Evolutionary conservation across 305 asterid species (phyloP), one percentile per base, ranked within the genome.

Genomic region (Monarda citriodora): DNA sequence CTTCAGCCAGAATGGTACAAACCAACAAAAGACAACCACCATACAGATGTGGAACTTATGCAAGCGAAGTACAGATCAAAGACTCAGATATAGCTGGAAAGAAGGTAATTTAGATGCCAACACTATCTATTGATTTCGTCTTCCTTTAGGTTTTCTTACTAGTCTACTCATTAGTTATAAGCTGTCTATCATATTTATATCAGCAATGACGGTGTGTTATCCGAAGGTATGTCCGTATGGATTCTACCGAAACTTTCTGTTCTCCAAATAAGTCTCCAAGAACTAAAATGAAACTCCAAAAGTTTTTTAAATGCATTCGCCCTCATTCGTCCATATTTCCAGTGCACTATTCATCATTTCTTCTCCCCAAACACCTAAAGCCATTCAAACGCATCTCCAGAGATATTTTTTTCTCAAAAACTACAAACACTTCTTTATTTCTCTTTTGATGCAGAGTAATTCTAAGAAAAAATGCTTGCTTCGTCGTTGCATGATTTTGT

Each of bases 1-100:
- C 56, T 47, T 36, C 46, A 71, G 55, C 60, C 56, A 22, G 64
- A 42, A 58, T 20, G 21, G 48, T 49, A 29, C 32, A 29, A 29
- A 29, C 32, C 32, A 29, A 29, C 32, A 29, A 29, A 29, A 29
- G 32, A 29, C 32, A 29, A 29, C 32, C 37, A 20, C 66, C 53
- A 46, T 34, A 34, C 12, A 34, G 12, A 34, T 34, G 38, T 50
- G 32, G 32, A 29, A 29, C 32, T 0, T 29, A 29, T 5, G 32
- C 32, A 29, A 29, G 32, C 8, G 32, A 29, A 29, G 32, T 29
- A 29, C 32, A 29, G 6, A 29, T 29, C 32, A 29, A 29, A 29
- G 32, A 29, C 32, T 29, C 32, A 5, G 32, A 29, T 29, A 29
- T 29, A 29, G 32, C 7, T 29, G 32, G 53, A 52, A 21, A 53